A percentile compares a stretch with the other conserved stretches of the same genome.
These are phyloP conservation scores for Cyclospora cayetanensis DNA, from an alignment of 169 alveolate species.

Conservation along the genomic window DNA sequence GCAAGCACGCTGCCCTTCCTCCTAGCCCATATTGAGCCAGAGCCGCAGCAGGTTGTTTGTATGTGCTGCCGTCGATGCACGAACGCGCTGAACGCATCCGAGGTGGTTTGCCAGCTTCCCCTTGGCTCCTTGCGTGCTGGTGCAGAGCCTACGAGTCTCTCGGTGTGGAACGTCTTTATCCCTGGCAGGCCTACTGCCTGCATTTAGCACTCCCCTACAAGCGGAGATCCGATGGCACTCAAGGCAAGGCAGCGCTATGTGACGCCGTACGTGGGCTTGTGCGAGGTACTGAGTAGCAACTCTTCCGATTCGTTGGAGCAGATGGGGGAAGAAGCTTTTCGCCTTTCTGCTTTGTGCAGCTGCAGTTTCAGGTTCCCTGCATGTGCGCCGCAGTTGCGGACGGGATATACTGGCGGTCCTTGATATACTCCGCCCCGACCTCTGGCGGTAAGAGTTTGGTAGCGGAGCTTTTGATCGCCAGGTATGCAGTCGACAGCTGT, in stretches of 20 bases:
- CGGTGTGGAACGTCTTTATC: slow-evolving; percentile 59
- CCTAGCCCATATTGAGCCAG: no score
- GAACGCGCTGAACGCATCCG: background rate
- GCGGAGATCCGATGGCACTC: background rate
- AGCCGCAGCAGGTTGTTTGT: no score
- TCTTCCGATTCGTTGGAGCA: background rate
- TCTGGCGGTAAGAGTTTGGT: slow-evolving; percentile 89
- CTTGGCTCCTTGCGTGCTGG: background rate
- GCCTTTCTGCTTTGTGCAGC: background rate
- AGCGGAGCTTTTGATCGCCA: slow-evolving; percentile 81
- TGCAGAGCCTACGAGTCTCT: slow-evolving; percentile 54
- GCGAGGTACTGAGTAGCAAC: background rate
- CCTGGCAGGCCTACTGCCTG: slow-evolving; percentile 72
- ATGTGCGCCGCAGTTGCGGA: background rate
- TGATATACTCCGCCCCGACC: slow-evolving; percentile 89
- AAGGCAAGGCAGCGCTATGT: no score
- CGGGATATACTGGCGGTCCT: slow-evolving; percentile 35
- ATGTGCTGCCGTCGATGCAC: background rate
- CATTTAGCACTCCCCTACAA: slow-evolving; percentile 53
- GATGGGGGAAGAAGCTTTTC: background rate
- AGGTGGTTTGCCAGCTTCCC: background rate
- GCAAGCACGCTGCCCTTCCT: no score
- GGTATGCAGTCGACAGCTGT: slow-evolving; percentile 65
- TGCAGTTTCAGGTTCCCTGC: background rate
- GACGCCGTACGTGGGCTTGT: no score